Conservation (phyloP, 371 early-diverging fungal genomes). For the Thermomucor indicae-seudaticae region DNA sequence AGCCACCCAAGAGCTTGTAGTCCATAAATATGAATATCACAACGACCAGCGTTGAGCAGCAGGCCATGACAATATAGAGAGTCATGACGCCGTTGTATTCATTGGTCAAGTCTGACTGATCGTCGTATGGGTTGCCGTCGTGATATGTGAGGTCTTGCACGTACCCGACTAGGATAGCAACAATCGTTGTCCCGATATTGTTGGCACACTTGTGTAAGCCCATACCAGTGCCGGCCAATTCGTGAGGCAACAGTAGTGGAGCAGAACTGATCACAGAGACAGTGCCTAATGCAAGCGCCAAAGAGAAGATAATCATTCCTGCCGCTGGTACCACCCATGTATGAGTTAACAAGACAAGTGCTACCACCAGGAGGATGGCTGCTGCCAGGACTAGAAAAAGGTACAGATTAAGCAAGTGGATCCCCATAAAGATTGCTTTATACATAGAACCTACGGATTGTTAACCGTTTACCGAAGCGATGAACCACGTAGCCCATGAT, state of each 20-base stretch:
- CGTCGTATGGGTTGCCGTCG: conserved; percentile 34
- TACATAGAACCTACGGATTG: conserved; percentile 19
- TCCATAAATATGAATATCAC: conserved; percentile 33
- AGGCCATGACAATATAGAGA: conserved; percentile 29
- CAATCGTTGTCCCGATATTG: conserved; percentile 48
- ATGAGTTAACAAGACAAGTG: conserved; percentile 32
- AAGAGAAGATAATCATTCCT: conserved; percentile 45
- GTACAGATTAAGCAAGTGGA: not conserved
- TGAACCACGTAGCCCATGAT: conserved; percentile 51
- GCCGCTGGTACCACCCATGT: conserved; percentile 34
- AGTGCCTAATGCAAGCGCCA: conserved; percentile 41
- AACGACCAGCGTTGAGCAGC: conserved; percentile 17
- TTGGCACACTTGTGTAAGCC: conserved; percentile 48
- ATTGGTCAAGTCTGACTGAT: conserved; percentile 19
- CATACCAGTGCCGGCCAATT: conserved; percentile 45
- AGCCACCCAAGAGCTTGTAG: conserved; percentile 22
- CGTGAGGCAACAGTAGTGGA: conserved; percentile 35
- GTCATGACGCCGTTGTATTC: conserved; percentile 46
- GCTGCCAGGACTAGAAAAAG: conserved; percentile 25
- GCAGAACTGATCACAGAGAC: conserved; percentile 39
- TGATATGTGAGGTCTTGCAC: conserved; percentile 48
- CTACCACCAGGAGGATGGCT: conserved; percentile 25
- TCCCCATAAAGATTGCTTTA: not conserved
- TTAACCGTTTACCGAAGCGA: conserved; percentile 44
- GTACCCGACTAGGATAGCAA: conserved; percentile 43